Evolutionary conservation across 2,329 filamentous ascomycete species (phyloP).

Genomic region (Hymenoscyphus infarciens): DNA sequence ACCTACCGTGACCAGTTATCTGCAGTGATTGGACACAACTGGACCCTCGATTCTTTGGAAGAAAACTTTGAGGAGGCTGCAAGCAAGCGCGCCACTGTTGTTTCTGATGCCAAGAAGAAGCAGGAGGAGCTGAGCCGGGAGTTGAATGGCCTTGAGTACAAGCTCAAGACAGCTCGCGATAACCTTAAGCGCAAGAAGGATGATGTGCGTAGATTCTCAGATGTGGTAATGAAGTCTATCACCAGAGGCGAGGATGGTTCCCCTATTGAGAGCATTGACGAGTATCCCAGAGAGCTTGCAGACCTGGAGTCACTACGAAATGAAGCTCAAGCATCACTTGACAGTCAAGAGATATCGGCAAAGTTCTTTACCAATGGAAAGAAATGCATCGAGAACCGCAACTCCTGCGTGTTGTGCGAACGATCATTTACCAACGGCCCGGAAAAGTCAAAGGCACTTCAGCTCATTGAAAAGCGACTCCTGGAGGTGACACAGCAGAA

Average conservation of each 20-base stretch:
- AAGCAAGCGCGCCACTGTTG: constrained; percentile 51
- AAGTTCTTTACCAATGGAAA: constrained; percentile 70
- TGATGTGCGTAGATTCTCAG: constrained; percentile 60
- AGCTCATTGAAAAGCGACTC: constrained; percentile 62
- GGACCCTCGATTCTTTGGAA: constrained; percentile 69
- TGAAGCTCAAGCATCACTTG: constrained; percentile 57
- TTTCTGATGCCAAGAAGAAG: constrained; percentile 63
- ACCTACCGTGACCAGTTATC: constrained; percentile 72
- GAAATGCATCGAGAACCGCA: constrained; percentile 60
- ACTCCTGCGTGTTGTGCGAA: constrained; percentile 73
- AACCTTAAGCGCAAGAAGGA: constrained; percentile 60
- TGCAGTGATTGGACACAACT: constrained; percentile 59
- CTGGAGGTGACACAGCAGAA: constrained; percentile 60
- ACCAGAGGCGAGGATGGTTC: constrained; percentile 39
- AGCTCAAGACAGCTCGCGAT: constrained; percentile 62
- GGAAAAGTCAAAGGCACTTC: constrained; percentile 60
- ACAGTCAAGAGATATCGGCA: constrained; percentile 64
- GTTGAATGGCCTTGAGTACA: constrained; percentile 72
- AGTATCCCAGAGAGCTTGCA: constrained; percentile 51
- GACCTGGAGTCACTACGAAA: constrained; percentile 50
- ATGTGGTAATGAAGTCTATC: constrained; percentile 50
- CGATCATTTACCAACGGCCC: constrained; percentile 61
- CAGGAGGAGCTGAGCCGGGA: constrained; percentile 70
- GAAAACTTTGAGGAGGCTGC: constrained; percentile 63
- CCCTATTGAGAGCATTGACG: constrained; percentile 45